Base-by-base conservation (phyloP, 169 alveolate genomes). In the Cryptosporidium parvum region DNA sequence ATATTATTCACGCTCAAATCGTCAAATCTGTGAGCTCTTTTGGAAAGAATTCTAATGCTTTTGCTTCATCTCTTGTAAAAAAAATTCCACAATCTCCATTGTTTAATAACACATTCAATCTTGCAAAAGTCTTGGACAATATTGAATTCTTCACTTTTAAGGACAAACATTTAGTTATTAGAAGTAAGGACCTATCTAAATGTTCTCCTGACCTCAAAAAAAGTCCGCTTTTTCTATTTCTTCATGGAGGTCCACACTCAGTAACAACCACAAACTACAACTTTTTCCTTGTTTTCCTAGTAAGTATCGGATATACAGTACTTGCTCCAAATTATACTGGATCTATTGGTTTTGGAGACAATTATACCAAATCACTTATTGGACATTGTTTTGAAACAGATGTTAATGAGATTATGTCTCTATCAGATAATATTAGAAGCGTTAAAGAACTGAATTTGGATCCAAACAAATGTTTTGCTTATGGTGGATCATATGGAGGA, bases 401-500 rank as follows among this genome's bases (percentile, higher is more conserved):
- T 16, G 7, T 80, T 3, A 37, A 80, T n/a, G 75, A 80, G 18
- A 65, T 80, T 0, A 44, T 62, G 8, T 59, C 16, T 44, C 73
- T 80, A 35, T 12, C 75, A 26, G 16, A 80, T 12, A 18, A 16
- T 16, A 42, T 80, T 29, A 80, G 62, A 62, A 10, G 65, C 16
- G 18, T 62, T 62, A n/a, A 29, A 21, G 75, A 80, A 26, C 31
- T 62, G 0, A 62, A 45, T 44, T 0, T 80, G n/a, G 89, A 80
- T 80, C 65, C 44, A 42, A 35, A 62, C 1, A 42, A 44, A 37
- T 80, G 89, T n/a, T 80, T 80, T 80, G 89, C 75, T 5, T 48
- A 12, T 44, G 89, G 89, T 29, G 89, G 89, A 9, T 80, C 89
- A 42, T 80, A 80, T 80, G 89, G 89, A 26, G 89, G 89, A 29